Evolutionary conservation across 805 yeast genomes (phyloP).

Genomic region (Cyberlindnera veronae): DNA sequence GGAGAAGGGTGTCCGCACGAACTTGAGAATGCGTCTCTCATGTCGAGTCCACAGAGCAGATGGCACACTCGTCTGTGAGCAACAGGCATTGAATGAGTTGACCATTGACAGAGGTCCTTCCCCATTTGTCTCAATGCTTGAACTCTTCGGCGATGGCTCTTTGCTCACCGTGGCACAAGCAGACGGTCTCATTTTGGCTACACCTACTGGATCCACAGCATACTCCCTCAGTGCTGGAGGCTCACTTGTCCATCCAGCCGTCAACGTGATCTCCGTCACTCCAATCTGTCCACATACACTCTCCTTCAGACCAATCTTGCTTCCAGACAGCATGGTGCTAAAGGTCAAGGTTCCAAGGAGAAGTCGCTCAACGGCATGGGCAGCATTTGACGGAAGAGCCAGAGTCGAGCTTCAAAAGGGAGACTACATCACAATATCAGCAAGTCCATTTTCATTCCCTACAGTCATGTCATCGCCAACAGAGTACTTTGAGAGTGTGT

Average conservation of each 20-base stretch:
- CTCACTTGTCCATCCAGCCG: slow-evolving; percentile 89
- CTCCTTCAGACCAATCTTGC: slow-evolving; percentile 84
- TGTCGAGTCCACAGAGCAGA: slow-evolving; percentile 61
- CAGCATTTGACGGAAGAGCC: slow-evolving; percentile 91
- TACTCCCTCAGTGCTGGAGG: slow-evolving; percentile 96
- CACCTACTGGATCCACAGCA: slow-evolving; percentile 97
- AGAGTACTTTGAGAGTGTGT: slow-evolving; percentile 80
- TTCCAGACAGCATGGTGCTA: slow-evolving; percentile 90
- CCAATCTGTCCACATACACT: slow-evolving; percentile 96
- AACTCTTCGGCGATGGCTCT: slow-evolving; percentile 83
- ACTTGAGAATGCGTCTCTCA: slow-evolving; percentile 82
- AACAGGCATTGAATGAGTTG: slow-evolving; percentile 84
- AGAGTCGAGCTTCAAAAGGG: slow-evolving; percentile 80
- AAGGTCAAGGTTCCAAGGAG: slow-evolving; percentile 78
- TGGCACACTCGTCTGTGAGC: slow-evolving; percentile 41
- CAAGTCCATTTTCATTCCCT: slow-evolving; percentile 91
- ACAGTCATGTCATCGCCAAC: slow-evolving; percentile 73
- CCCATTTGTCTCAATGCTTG: slow-evolving; percentile 87
- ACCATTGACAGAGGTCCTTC: slow-evolving; percentile 94
- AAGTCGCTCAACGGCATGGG: slow-evolving; percentile 93
- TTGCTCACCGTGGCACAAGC: slow-evolving; percentile 88
- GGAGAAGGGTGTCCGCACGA: slow-evolving; percentile 68
- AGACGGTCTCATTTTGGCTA: slow-evolving; percentile 87
- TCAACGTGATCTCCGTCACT: slow-evolving; percentile 86
- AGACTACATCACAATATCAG: slow-evolving; percentile 79